phyloP scores from a whole-genome alignment of 192 early-diverging fungal species.

The Umbelopsis isabellina region DNA sequence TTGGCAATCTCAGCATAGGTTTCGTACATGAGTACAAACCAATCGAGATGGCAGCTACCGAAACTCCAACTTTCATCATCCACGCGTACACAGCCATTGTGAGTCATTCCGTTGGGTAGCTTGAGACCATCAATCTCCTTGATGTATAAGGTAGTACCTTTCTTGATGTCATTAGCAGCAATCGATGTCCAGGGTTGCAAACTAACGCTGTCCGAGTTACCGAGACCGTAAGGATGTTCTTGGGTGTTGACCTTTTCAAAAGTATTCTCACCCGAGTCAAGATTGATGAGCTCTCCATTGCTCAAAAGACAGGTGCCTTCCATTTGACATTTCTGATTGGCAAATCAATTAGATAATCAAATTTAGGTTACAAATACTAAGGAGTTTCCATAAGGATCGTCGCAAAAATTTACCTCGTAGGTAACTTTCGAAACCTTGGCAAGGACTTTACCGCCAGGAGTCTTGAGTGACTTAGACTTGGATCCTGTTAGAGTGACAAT shows the following conservation, averaged over 20 bases:
- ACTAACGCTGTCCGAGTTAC: constrained; percentile 20
- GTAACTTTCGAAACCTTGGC: constrained; percentile 16
- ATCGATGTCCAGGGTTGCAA: constrained; percentile 25
- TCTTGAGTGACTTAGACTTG: not conserved
- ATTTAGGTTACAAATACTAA: too few relatives aligned
- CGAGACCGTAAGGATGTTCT: constrained; percentile 19
- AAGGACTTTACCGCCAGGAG: constrained; percentile 5
- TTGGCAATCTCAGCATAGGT: constrained; percentile 7
- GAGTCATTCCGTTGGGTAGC: constrained; percentile 31
- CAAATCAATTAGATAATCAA: too few relatives aligned
- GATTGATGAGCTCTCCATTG: constrained; percentile 21
- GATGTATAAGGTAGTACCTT: constrained; percentile 26
- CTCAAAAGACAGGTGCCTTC: constrained; percentile 26
- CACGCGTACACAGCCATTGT: constrained; percentile 39
- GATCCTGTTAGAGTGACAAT: constrained; percentile 16
- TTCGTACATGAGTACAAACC: constrained; percentile 27
- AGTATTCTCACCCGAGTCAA: constrained; percentile 14
- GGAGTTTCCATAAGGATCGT: too few relatives aligned
- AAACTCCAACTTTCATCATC: constrained; percentile 38
- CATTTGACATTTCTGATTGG: constrained; percentile 25
- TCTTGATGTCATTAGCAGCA: constrained; percentile 33
- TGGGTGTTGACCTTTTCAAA: constrained; percentile 1
- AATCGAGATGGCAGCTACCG: constrained; percentile 34
- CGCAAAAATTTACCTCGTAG: constrained; percentile 2
- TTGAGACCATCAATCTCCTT: constrained; percentile 17